These are phyloP conservation scores for Teratosphaeria nubilosa DNA, from an alignment of 2,329 filamentous ascomycete species.

Conservation along the genomic window DNA sequence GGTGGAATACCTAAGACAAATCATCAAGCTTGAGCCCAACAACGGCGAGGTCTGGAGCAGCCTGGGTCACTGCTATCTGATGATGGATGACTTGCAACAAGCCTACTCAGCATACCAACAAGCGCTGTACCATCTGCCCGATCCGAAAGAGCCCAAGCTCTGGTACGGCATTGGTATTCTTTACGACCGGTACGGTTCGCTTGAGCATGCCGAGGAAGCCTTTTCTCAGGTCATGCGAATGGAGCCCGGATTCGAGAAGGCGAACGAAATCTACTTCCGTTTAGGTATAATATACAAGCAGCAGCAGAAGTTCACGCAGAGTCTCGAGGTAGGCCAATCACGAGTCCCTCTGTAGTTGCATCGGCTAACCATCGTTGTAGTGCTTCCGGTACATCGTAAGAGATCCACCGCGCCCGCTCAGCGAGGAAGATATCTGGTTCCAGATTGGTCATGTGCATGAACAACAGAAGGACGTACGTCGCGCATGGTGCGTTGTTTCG, in stretches of 20 bases:
- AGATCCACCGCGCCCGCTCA: conserved; percentile 82
- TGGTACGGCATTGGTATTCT: conserved; percentile 99
- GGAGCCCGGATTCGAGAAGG: conserved; percentile 95
- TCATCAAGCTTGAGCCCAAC: conserved; percentile 75
- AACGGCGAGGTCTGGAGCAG: conserved; percentile 97
- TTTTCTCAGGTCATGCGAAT: conserved; percentile 99
- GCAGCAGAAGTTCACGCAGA: conserved; percentile 85
- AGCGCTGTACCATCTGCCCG: conserved; percentile 80
- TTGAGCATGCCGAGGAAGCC: conserved; percentile 94
- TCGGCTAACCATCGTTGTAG: conserved; percentile 38
- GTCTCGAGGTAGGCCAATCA: conserved; percentile 62
- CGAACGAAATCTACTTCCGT: conserved; percentile 97
- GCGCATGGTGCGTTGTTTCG: neutral
- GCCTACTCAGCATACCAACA: conserved; percentile 96
- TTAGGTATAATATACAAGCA: conserved; percentile 99
- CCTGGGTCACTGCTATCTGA: conserved; percentile 92
- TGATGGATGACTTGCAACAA: conserved; percentile 97
- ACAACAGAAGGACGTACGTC: conserved; percentile 89
- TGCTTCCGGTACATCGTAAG: conserved; percentile 98
- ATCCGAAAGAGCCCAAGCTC: conserved; percentile 94
- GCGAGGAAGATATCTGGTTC: conserved; percentile 98
- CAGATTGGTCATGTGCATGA: conserved; percentile 98
- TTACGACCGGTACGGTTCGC: conserved; percentile 89
- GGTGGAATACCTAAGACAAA: conserved; percentile 83
- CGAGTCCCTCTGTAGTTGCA: neutral